A percentile compares a stretch with the other conserved stretches of the same genome.
phyloP scores from a whole-genome alignment of 1,284 basidiomycete genomes.

The Malassezia obtusa region DNA sequence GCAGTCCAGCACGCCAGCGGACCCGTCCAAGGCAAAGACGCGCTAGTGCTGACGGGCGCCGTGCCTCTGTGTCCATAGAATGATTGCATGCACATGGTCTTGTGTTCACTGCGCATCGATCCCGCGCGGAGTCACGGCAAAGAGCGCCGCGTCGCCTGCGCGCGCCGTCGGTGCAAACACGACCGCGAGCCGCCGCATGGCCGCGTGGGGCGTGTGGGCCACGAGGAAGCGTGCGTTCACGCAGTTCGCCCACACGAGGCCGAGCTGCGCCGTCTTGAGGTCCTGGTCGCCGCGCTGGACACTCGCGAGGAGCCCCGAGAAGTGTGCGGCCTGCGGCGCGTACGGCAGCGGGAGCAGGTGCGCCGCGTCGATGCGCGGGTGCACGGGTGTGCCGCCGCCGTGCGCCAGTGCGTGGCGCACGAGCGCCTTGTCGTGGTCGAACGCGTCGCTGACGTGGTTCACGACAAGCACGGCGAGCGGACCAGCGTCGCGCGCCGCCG shows the following conservation, averaged over 20 bases:
- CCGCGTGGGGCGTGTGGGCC: neutral
- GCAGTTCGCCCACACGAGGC: slow-evolving; percentile 31
- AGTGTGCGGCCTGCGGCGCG: slow-evolving; percentile 9
- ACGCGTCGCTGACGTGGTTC: slow-evolving; percentile 38
- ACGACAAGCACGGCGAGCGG: slow-evolving; percentile 22
- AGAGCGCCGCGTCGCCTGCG: neutral
- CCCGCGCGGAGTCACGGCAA: slow-evolving; percentile 1
- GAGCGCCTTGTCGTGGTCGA: slow-evolving; percentile 20
- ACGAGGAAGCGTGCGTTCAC: slow-evolving; percentile 27
- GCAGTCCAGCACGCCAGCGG: slow-evolving; percentile 13
- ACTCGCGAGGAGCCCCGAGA: slow-evolving; percentile 8
- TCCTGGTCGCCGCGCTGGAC: slow-evolving; percentile 4
- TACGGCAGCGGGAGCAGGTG: slow-evolving; percentile 3
- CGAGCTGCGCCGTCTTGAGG: slow-evolving; percentile 26
- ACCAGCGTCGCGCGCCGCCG: neutral
- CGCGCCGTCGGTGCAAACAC: slow-evolving; percentile 10
- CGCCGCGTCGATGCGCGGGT: neutral
- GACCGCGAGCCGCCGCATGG: slow-evolving; percentile 3
- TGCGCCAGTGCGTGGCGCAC: slow-evolving; percentile 8
- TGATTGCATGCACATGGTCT: neutral
- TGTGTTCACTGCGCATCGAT: neutral
- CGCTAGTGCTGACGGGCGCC: slow-evolving; percentile 3
- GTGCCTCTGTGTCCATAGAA: neutral
- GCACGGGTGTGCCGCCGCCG: neutral
- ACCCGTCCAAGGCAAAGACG: slow-evolving; percentile 14